Base-by-base conservation (phyloP, 140 eudicot genomes). In the Senecio squalidus region DNA sequence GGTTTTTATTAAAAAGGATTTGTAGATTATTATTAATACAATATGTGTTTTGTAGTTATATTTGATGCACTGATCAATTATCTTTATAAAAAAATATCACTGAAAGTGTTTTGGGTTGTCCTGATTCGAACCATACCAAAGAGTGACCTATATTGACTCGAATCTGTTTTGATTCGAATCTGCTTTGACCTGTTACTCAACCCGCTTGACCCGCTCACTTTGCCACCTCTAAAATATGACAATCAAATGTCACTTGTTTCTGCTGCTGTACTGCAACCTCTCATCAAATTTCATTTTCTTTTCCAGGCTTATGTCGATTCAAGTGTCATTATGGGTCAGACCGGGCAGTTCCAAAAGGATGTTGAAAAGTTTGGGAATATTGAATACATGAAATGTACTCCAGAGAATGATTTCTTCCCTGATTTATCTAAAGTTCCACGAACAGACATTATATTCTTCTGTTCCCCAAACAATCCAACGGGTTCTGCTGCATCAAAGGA, bases 381-480 rank as follows among this genome's bases (percentile, higher is more conserved):
- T 25, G 96, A 81, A 58, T 91, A 91, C 82, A 83, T 91, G 94
- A 81, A 69, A 56, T 91, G 98, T 45, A 80, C 75, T 23, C 94
- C 98, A 11, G 84, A 86, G 54, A 91, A 91, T 64, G 83, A 79
- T 66, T 91, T 91, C 75, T 91, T 91, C 58, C 98, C 98, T 26
- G 94, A 86, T 76, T 71, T 91, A 50, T 83, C 96, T 5, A 56
- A 70, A 36, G 73, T 80, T 47, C 52, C 89, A 23, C 73, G 85
- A 60, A 86, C 98, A 9, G 96, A 91, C 69, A 65, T 91, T 52
- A 91, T 91, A 46, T 91, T 86, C 66, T 91, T 91, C 78, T 91
- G 98, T 64, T 86, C 95, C 31, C 98, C 98, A 3, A 91, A 86
- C 75, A 91, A 91, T 58, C 98, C 98, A 55, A 86, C 98, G 15